These are phyloP conservation scores for Nemania bipapillata DNA, from an alignment of 2,329 filamentous ascomycete species.

Conservation along the genomic window DNA sequence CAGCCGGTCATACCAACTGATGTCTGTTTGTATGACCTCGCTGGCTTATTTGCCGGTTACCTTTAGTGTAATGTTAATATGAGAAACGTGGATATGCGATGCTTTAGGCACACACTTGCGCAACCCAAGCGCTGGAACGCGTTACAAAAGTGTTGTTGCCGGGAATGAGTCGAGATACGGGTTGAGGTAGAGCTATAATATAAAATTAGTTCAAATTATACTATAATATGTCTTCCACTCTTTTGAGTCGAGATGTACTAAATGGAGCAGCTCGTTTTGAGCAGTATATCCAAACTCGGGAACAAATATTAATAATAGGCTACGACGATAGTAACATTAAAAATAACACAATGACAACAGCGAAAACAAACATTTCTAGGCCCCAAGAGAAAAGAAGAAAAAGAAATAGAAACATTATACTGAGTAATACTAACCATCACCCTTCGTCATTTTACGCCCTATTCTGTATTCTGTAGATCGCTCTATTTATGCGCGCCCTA, in stretches of 20 bases:
- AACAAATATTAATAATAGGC: no score
- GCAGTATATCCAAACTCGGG: no score
- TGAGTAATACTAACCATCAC: no score
- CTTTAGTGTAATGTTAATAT: constrained; percentile 41
- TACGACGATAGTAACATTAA: no score
- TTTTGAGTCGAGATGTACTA: background rate
- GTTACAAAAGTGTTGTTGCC: constrained; percentile 26
- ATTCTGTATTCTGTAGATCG: background rate
- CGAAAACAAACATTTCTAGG: no score
- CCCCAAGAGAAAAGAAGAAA: no score
- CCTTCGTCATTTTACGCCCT: no score
- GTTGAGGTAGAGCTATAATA: background rate
- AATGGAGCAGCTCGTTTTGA: background rate
- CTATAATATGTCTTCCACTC: background rate
- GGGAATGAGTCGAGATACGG: constrained; percentile 1
- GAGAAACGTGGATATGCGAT: constrained; percentile 21
- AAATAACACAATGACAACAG: no score
- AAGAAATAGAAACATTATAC: no score
- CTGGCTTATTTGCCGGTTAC: constrained; percentile 3
- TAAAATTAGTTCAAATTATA: constrained; percentile 6
- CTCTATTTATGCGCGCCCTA: no score
- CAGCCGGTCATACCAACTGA: background rate
- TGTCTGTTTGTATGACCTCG: background rate
- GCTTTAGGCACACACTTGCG: constrained; percentile 32
- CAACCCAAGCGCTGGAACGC: constrained; percentile 48